Base-by-base conservation (phyloP, 2,329 filamentous ascomycete species). In the Diaporthe sp. region DNA sequence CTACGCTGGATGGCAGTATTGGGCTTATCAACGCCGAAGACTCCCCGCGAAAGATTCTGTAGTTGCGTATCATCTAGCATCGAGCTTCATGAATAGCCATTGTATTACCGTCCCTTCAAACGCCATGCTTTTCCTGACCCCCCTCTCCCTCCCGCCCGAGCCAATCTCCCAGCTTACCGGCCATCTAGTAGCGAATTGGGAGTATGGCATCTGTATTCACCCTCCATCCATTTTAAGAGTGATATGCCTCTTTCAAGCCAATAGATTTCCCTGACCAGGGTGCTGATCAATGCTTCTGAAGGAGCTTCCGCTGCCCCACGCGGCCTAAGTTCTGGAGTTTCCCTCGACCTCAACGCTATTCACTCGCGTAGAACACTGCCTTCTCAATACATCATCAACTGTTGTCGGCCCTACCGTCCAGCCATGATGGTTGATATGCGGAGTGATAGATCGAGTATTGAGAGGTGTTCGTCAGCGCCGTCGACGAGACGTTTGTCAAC, bases 401-500 rank as follows among this genome's bases (percentile, higher is more conserved):
- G 54, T 42, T 52, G 30, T 55, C 25, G 22, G 22, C 45, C 55
- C 61, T 80, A 81, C 73, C 83, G 84, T 52, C 86, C 86, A 55
- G 87, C 87, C 82, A 97, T 81, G 74, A 97, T 92, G 40, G 90
- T 90, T 0, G 94, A 94, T 85, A 98, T 93, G 80, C 94, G 92
- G 81, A 98, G 87, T 9, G 93, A 89, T 77, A 98, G 82, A 83
- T 99, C 96, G 42, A 99, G 86, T 75, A 98, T 93, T 1, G 94
- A 95, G 33, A 99, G 86, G 82, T 99, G 96, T 85, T 99, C 97
- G 81, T 99, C 97, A 3, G 96, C 94, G 12, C 97, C 97, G 83
- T 99, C 97, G 8, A 98, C 93, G 61, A 99, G 85, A 77, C 97
- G 90, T 88, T 98, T 98, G 82, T 99, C 97, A 38, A 96, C 89